These are phyloP conservation scores for Artemisia tridentata DNA, from an alignment of 129 eudicot species.

Conservation along the genomic window DNA sequence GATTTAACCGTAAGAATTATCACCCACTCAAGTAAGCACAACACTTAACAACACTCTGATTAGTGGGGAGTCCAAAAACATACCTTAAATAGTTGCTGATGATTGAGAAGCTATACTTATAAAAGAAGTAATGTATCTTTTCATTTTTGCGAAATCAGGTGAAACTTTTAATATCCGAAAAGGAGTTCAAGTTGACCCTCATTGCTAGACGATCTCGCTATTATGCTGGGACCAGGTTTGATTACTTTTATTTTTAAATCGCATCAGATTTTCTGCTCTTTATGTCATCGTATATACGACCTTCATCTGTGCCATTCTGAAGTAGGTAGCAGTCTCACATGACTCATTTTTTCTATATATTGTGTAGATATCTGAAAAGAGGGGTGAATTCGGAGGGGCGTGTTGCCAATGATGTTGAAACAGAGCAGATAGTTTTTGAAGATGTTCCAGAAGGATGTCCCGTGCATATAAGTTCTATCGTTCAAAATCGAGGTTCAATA, in stretches of 20 bases:
- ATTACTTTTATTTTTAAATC: background rate
- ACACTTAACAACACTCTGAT: too few relatives aligned
- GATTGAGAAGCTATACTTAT: conserved; percentile 14
- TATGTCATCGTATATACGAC: background rate
- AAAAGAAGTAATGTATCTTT: conserved; percentile 8
- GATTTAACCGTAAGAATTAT: background rate
- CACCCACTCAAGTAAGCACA: background rate
- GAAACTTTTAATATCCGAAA: conserved; percentile 54
- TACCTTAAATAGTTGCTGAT: conserved; percentile 16
- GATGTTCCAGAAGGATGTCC: conserved; percentile 58
- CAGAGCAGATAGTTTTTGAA: conserved; percentile 93
- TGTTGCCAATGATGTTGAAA: conserved; percentile 98
- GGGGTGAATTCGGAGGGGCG: conserved; percentile 94
- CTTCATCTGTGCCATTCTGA: background rate
- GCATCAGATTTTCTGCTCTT: background rate
- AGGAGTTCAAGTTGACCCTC: conserved; percentile 62
- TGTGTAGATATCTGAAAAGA: conserved; percentile 81
- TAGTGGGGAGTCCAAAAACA: background rate
- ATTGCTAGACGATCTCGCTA: conserved; percentile 96
- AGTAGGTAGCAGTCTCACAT: background rate
- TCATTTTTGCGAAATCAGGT: conserved; percentile 45
- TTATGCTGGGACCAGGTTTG: conserved; percentile 98
- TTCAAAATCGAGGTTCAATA: conserved; percentile 95
- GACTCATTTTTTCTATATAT: conserved; percentile 16
- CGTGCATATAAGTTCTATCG: conserved; percentile 70